Conservation (phyloP, 2,329 filamentous ascomycete genomes). For the Colletotrichum endophyticum region DNA sequence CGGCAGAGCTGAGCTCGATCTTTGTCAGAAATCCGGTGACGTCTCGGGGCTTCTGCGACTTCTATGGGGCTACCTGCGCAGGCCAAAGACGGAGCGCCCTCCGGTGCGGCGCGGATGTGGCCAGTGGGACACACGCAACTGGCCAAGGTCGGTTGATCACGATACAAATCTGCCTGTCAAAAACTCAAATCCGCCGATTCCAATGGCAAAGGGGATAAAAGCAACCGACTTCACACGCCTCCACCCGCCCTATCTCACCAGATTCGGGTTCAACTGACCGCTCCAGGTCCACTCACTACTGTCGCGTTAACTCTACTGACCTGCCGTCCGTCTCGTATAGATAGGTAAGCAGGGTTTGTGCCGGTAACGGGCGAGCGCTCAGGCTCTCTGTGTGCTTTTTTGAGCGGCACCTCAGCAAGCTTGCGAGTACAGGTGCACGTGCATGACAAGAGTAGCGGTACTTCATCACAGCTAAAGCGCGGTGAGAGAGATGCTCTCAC, state of each 20-base stretch:
- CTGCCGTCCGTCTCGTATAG: conserved; percentile 8
- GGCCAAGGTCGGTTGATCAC: background rate
- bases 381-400: background rate
- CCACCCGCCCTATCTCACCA: background rate
- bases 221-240: background rate
- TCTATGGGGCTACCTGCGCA: background rate
- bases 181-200: background rate
- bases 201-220: background rate
- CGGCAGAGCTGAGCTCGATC: background rate
- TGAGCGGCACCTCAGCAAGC: background rate
- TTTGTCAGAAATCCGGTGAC: background rate
- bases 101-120: background rate
- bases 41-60: background rate
- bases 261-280: background rate
- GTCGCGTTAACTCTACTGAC: background rate
- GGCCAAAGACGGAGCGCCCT: background rate
- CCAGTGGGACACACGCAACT: background rate
- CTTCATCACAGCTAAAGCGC: background rate
- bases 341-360: background rate
- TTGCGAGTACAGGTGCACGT: background rate
- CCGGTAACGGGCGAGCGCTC: background rate
- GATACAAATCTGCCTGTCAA: background rate
- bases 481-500: background rate
- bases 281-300: background rate
- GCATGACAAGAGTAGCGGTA: background rate